These are phyloP conservation scores for Wickerhamomyces sp. DNA, from an alignment of 1,139 yeast species.

Conservation along the genomic window DNA sequence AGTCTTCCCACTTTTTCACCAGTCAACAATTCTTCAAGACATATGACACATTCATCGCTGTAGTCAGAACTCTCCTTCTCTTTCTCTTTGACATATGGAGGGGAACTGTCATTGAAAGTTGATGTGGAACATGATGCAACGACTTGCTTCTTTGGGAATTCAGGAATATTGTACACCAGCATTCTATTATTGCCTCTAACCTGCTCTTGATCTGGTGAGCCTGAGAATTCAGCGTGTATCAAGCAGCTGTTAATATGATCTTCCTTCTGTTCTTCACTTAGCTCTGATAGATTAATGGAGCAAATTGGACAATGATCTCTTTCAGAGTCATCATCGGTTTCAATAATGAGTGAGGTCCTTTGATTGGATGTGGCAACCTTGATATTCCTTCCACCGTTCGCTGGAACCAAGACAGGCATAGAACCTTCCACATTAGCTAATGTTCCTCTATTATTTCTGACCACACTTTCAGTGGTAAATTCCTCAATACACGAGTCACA, in stretches of 20 bases:
- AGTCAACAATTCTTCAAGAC: constrained; percentile 80
- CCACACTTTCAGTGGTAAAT: constrained; percentile 37
- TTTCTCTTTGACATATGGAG: constrained; percentile 10
- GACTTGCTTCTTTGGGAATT: constrained; percentile 27
- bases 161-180: constrained; percentile 76
- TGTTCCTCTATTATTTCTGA: constrained; percentile 10
- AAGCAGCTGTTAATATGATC: constrained; percentile 69
- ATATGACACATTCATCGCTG: constrained; percentile 82
- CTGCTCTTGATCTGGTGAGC: constrained; percentile 49
- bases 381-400: background rate
- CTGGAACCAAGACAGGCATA: constrained; percentile 10
- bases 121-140: constrained; percentile 21
- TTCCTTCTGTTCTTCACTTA: constrained; percentile 48
- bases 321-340: constrained; percentile 21
- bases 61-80: constrained; percentile 25
- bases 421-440: constrained; percentile 9
- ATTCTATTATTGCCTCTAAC: constrained; percentile 57
- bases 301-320: constrained; percentile 55
- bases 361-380: background rate
- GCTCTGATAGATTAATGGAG: constrained; percentile 32
- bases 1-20: constrained; percentile 89
- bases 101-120: constrained; percentile 6
- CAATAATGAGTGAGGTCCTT: background rate
- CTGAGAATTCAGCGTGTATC: constrained; percentile 57
- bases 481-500: constrained; percentile 70